phyloP scores from a whole-genome alignment of 129 eudicot genomes.

The Daucus carota region DH1_v3.0 NC_030389.2:7162001-7162500 shows the following conservation, averaged over 20 bases:
- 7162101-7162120: constrained; percentile 61
- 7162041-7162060: constrained; percentile 35
- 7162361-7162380: constrained; percentile 19
- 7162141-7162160: constrained; percentile 44
- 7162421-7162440: constrained; percentile 59
- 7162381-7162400: constrained; percentile 59
- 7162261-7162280: constrained; percentile 46
- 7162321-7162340: constrained; percentile 45
- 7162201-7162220: constrained; percentile 56
- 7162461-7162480: constrained; percentile 53
- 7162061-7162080: constrained; percentile 63
- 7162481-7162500: constrained; percentile 61
- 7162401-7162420: constrained; percentile 56
- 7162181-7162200: constrained; percentile 53
- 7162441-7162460: constrained; percentile 44
- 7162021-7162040: constrained; percentile 27
- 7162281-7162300: constrained; percentile 23
- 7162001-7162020: constrained; percentile 44
- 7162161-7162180: constrained; percentile 44
- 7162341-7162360: constrained; percentile 54
- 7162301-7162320: constrained; percentile 49
- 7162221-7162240: constrained; percentile 39
- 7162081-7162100: constrained; percentile 61
- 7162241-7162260: constrained; percentile 34
- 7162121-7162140: constrained; percentile 69